Percentiles rank a stretch among this genome's conserved stretches.
phyloP scores from a whole-genome alignment of 1,284 basidiomycete genomes.

The Tylopilus sp. region DNA sequence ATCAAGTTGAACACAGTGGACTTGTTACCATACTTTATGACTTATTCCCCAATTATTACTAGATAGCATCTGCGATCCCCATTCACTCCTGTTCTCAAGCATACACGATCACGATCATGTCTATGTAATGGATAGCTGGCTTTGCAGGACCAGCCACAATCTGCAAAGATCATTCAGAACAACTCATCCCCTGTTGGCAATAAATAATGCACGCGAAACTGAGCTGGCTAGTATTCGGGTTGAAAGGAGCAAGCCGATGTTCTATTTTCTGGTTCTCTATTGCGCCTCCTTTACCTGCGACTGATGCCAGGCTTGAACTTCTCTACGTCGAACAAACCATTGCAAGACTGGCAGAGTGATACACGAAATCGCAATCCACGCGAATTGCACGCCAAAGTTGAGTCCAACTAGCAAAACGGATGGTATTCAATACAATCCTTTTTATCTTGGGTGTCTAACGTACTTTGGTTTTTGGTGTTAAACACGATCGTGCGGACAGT shows the following conservation, averaged over 20 bases:
- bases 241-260: too few relatives aligned
- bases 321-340: slow-evolving; percentile 33
- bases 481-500: slow-evolving; percentile 65
- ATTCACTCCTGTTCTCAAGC: slow-evolving; percentile 20
- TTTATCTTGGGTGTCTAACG: slow-evolving; percentile 18
- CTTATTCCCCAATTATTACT: slow-evolving; percentile 18
- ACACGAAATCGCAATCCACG: slow-evolving; percentile 51
- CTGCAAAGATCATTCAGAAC: background rate
- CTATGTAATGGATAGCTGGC: slow-evolving; percentile 18
- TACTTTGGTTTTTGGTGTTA: slow-evolving; percentile 57
- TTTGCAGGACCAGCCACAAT: background rate
- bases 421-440: slow-evolving; percentile 2
- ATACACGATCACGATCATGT: slow-evolving; percentile 12
- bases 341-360: slow-evolving; percentile 49
- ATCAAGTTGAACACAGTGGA: slow-evolving; percentile 18
- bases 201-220: background rate
- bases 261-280: background rate
- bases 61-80: slow-evolving; percentile 22
- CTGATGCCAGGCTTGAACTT: slow-evolving; percentile 25
- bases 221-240: background rate
- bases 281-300: slow-evolving; percentile 15
- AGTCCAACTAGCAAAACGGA: slow-evolving; percentile 42
- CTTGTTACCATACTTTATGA: slow-evolving; percentile 8
- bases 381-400: slow-evolving; percentile 56
- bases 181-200: background rate